Evolutionary conservation across 441 rosid genomes (phyloP).

Genomic region (Euphorbia corollata): DNA sequence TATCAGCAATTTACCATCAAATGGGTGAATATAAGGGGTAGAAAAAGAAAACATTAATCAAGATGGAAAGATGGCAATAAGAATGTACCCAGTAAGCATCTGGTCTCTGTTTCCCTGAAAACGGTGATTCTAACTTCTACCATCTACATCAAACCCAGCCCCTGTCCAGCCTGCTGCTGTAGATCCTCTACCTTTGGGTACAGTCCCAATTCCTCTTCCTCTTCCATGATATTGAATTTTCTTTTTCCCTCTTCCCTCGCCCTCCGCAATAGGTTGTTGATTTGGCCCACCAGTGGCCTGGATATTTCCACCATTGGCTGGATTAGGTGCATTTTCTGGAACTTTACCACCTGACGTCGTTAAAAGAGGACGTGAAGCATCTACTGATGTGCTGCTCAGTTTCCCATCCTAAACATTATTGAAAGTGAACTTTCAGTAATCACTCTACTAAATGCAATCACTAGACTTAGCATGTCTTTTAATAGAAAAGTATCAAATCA

Average conservation of each 20-base stretch:
- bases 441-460: slow-evolving; percentile 4
- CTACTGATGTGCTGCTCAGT: slow-evolving; percentile 25
- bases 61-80: slow-evolving; percentile 16
- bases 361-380: slow-evolving; percentile 27
- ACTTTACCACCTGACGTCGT: slow-evolving; percentile 26
- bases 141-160: slow-evolving; percentile 83
- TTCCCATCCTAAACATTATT: slow-evolving; percentile 39
- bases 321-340: slow-evolving; percentile 29
- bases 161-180: slow-evolving; percentile 74
- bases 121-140: slow-evolving; percentile 36
- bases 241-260: slow-evolving; percentile 54
- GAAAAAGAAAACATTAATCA: background rate
- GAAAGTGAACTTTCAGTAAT: slow-evolving; percentile 18
- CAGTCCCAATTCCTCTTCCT: slow-evolving; percentile 57
- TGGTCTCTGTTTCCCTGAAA: slow-evolving; percentile 20
- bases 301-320: slow-evolving; percentile 30
- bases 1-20: slow-evolving; percentile 21
- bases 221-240: slow-evolving; percentile 55
- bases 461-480: background rate
- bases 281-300: slow-evolving; percentile 27
- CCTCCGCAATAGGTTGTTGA: slow-evolving; percentile 39
- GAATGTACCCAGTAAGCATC: slow-evolving; percentile 23
- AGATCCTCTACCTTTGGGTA: slow-evolving; percentile 51
- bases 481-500: background rate
- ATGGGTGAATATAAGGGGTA: slow-evolving; percentile 10